Percentiles rank a stretch among this genome's conserved stretches.
Conservation (phyloP, 2,329 filamentous ascomycete species). For the Pseudogymnoascus sp. region DNA sequence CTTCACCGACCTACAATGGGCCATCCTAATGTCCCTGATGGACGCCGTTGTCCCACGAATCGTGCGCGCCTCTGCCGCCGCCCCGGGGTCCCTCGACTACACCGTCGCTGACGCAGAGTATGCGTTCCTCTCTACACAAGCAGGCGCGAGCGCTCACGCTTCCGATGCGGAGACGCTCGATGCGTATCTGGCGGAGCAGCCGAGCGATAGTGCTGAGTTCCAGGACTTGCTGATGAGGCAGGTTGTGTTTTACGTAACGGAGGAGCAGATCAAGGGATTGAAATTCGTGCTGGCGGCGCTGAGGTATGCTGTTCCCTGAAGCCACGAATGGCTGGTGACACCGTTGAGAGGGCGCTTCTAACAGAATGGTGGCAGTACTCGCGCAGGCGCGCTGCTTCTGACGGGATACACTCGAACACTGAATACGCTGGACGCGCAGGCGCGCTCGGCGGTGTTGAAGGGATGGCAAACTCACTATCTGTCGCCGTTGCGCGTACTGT, state of each 20-base stretch:
- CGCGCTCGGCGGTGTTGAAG: conserved; percentile 54
- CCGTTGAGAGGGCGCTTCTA: background rate
- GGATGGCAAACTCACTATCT: conserved; percentile 53
- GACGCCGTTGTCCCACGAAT: conserved; percentile 56
- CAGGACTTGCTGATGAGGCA: conserved; percentile 39
- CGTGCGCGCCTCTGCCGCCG: conserved; percentile 19
- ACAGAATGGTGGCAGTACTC: conserved; percentile 39
- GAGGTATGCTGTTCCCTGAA: conserved; percentile 16
- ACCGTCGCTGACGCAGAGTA: background rate
- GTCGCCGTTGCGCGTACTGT: conserved; percentile 44
- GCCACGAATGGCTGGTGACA: background rate
- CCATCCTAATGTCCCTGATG: conserved; percentile 44
- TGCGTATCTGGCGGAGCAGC: conserved; percentile 45
- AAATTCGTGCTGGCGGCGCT: conserved; percentile 23
- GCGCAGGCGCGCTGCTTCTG: conserved; percentile 54
- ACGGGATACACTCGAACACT: conserved; percentile 60
- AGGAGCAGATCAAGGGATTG: conserved; percentile 23
- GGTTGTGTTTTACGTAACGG: conserved; percentile 26
- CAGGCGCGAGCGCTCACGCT: conserved; percentile 23
- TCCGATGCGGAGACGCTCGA: conserved; percentile 38
- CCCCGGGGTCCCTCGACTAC: background rate
- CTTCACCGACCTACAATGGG: conserved; percentile 44
- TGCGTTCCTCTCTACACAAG: background rate
- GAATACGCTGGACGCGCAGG: conserved; percentile 49
- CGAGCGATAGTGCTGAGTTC: conserved; percentile 45